Percentiles rank a stretch among this genome's conserved stretches.
Evolutionary conservation across 2,329 filamentous ascomycete species (phyloP).

Genomic region (Phialophora verrucosa): DNA sequence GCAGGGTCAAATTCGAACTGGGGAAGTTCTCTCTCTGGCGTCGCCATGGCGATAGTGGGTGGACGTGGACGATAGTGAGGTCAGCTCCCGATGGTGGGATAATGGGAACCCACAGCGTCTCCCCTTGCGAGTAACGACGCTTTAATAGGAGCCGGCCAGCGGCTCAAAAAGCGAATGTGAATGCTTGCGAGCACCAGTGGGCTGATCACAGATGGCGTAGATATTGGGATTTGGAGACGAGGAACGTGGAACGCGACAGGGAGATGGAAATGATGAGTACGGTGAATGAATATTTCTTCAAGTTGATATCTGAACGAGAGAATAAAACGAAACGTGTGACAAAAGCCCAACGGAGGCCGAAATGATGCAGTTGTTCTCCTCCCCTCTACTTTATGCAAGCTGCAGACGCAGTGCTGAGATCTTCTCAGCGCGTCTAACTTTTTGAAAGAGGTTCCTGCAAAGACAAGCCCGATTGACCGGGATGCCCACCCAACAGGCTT

Average conservation of each 20-base stretch:
- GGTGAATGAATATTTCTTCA: not conserved
- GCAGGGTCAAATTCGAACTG: slow-evolving; percentile 40
- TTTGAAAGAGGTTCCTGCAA: slow-evolving; percentile 9
- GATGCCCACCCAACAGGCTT: slow-evolving; percentile 7
- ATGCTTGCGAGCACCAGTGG: not conserved
- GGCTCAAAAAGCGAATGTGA: slow-evolving; percentile 20
- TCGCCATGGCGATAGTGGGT: slow-evolving; percentile 43
- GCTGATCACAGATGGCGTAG: slow-evolving; percentile 15
- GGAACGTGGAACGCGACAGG: not conserved
- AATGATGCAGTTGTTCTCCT: not conserved
- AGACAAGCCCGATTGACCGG: slow-evolving; percentile 6
- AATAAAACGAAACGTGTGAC: slow-evolving; percentile 1
- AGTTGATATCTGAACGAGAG: slow-evolving; percentile 14
- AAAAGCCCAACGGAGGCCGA: slow-evolving; percentile 10
- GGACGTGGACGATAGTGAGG: not conserved
- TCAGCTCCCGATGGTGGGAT: not conserved
- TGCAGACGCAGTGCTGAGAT: slow-evolving; percentile 1
- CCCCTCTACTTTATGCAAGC: slow-evolving; percentile 10
- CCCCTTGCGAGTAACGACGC: no score
- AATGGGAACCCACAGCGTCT: not conserved
- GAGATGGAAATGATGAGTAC: not conserved
- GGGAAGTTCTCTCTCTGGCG: slow-evolving; percentile 43
- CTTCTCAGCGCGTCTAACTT: slow-evolving; percentile 2
- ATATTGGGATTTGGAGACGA: not conserved
- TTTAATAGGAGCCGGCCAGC: slow-evolving; percentile 22